Evolutionary conservation across 2,329 filamentous ascomycete species (phyloP).

Genomic region (Fusarium drepaniforme): DNA sequence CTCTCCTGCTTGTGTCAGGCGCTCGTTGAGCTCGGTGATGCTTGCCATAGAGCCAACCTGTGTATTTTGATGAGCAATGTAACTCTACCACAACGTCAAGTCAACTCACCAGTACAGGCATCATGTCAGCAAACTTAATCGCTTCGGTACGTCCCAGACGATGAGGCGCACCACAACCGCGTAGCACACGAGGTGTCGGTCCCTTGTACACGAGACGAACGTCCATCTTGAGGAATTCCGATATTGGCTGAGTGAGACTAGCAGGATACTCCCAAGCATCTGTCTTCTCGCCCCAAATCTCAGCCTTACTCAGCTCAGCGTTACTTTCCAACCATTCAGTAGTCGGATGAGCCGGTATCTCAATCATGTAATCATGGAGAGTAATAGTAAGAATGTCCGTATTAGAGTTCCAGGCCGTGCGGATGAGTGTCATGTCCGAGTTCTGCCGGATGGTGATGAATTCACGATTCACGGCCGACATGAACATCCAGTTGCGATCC

Average conservation of each 20-base stretch:
- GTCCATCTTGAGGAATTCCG: slow-evolving; percentile 65
- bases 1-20: slow-evolving; percentile 56
- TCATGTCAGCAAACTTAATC: slow-evolving; percentile 68
- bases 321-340: slow-evolving; percentile 65
- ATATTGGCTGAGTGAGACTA: slow-evolving; percentile 65
- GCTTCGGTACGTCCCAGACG: slow-evolving; percentile 65
- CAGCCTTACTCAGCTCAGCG: slow-evolving; percentile 61
- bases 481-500: slow-evolving; percentile 76
- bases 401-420: slow-evolving; percentile 46
- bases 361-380: slow-evolving; percentile 56
- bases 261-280: slow-evolving; percentile 67
- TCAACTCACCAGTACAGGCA: slow-evolving; percentile 33
- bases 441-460: slow-evolving; percentile 74
- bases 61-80: slow-evolving; percentile 66
- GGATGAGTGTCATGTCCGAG: slow-evolving; percentile 71
- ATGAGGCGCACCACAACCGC: slow-evolving; percentile 66
- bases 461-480: slow-evolving; percentile 62
- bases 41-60: slow-evolving; percentile 67
- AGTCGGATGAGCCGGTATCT: slow-evolving; percentile 67
- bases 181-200: slow-evolving; percentile 65
- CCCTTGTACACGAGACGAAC: slow-evolving; percentile 73
- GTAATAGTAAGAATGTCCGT: slow-evolving; percentile 61
- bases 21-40: slow-evolving; percentile 68
- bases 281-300: slow-evolving; percentile 70
- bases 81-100: slow-evolving; percentile 35